Evolutionary conservation across 768 basidiomycete genomes (phyloP), one percentile per base, ranked within the genome.

Genomic region (Lactifluus volemus): DNA sequence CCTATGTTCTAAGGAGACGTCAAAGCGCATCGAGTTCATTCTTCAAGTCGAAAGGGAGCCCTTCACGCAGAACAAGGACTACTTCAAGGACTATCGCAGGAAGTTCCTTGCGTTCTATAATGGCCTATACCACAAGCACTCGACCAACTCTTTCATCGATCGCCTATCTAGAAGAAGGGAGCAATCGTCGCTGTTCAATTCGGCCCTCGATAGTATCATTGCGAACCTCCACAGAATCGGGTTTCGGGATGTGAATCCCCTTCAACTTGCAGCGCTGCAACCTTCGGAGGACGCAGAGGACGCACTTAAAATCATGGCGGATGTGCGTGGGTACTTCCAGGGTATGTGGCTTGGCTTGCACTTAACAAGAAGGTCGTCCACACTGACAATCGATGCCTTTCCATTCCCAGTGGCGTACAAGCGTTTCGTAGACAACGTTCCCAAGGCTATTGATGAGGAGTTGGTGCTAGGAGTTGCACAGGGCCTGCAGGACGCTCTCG

Each of bases 321-420:
- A 83, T 58, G 84, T 88, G 1, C 76, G 85, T 5, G 86, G 84
- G 0, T 88, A 89, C 64, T 89, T 88, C 70, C 84, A 88, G 77
- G 87, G 88, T 86, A 66, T 8, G 66, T 64, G 34, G 11, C 25
- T 53, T 32, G 60, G 45, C 57, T 38, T 17, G 39, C 14, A 21
- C 29, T 58, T 10, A 14, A 9, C 30, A 17, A 53, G 49, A 45
- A 60, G 25, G 32, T 19, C 44, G 30, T 29, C n/a, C 10, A 32
- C 10, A 19, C 53, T 54, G 56, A 55, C 25, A 15, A 14, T 17
- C n/a, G 12, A 19, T 48, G 17, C 41, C 7, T 42, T 45, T 63
- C 25, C 32, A 9, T 49, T 45, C 17, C 6, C 58, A 86, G 79
- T 81, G 6, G 71, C 78, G 0, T 78, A 78, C 65, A 79, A 77